phyloP scores from a whole-genome alignment of 2,329 filamentous ascomycete genomes.

The Colletotrichum liriopes region DNA sequence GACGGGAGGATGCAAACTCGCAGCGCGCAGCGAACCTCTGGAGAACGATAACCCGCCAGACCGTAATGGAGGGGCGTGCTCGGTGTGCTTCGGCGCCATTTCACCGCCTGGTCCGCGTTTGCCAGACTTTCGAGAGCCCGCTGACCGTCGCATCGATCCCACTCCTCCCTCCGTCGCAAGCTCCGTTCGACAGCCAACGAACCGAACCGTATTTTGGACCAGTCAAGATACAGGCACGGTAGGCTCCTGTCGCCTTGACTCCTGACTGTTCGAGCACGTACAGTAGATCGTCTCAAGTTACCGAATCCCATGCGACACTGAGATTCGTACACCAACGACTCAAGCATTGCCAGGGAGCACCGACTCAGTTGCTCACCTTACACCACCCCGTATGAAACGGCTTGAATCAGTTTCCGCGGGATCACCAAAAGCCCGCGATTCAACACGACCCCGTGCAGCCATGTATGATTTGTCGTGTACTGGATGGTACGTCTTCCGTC shows the following conservation, averaged over 20 bases:
- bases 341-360: constrained; percentile 15
- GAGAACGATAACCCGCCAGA: constrained; percentile 34
- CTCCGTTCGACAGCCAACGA: constrained; percentile 4
- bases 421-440: constrained; percentile 18
- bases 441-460: constrained; percentile 8
- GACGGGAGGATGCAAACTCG: constrained; percentile 26
- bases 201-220: constrained; percentile 14
- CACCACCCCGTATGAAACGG: constrained; percentile 38
- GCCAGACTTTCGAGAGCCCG: background rate
- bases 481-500: background rate
- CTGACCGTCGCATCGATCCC: background rate
- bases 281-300: constrained; percentile 33
- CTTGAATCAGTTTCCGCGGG: constrained; percentile 36
- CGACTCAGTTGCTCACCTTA: constrained; percentile 28
- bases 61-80: constrained; percentile 39
- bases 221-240: background rate
- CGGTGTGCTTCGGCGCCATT: constrained; percentile 42
- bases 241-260: constrained; percentile 13
- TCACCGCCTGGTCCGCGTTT: constrained; percentile 21
- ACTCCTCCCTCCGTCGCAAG: constrained; percentile 5
- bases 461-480: background rate
- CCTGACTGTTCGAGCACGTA: constrained; percentile 21
- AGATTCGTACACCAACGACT: constrained; percentile 21
- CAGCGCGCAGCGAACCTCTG: constrained; percentile 24
- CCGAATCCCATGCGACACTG: constrained; percentile 27